Conservation (phyloP, 2,329 filamentous ascomycete genomes). For the Pseudopyricularia javanii region DNA sequence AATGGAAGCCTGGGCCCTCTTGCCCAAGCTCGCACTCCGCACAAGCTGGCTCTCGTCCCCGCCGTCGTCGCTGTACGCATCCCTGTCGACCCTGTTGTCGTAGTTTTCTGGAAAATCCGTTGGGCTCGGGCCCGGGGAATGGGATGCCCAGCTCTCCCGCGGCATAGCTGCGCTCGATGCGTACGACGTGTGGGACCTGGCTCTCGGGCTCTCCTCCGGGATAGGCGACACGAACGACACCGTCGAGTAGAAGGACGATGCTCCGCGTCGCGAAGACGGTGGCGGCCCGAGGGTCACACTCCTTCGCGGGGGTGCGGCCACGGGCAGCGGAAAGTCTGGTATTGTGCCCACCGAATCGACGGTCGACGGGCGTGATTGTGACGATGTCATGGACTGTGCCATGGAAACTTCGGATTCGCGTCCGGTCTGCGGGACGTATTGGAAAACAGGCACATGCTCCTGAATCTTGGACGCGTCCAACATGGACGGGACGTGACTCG, state of each 20-base stretch:
- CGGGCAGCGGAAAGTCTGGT: slow-evolving; percentile 43
- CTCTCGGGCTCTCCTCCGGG: slow-evolving; percentile 53
- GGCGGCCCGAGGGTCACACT: slow-evolving; percentile 47
- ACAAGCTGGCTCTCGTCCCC: slow-evolving; percentile 45
- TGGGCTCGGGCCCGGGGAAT: neutral
- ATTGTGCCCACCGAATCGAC: slow-evolving; percentile 43
- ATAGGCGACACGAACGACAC: slow-evolving; percentile 63
- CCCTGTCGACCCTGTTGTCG: slow-evolving; percentile 35
- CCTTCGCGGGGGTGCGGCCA: slow-evolving; percentile 23
- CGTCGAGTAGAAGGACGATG: slow-evolving; percentile 53
- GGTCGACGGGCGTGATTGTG: slow-evolving; percentile 38
- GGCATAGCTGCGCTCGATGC: slow-evolving; percentile 65
- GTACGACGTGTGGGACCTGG: slow-evolving; percentile 49
- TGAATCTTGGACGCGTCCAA: slow-evolving; percentile 43
- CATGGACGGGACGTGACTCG: slow-evolving; percentile 46
- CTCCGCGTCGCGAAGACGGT: slow-evolving; percentile 45
- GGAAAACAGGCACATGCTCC: slow-evolving; percentile 42
- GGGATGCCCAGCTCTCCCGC: slow-evolving; percentile 45
- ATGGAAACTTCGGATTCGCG: slow-evolving; percentile 27
- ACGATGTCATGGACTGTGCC: slow-evolving; percentile 31
- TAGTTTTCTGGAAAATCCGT: slow-evolving; percentile 26
- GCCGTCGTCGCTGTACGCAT: slow-evolving; percentile 31
- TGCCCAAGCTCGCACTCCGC: slow-evolving; percentile 48
- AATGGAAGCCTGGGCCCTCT: slow-evolving; percentile 44
- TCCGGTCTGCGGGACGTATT: slow-evolving; percentile 24